Percentiles rank a stretch among this genome's conserved stretches.
These are phyloP conservation scores for Alternaria viburni DNA, from an alignment of 2,329 filamentous ascomycete genomes.

Conservation along the genomic window DNA sequence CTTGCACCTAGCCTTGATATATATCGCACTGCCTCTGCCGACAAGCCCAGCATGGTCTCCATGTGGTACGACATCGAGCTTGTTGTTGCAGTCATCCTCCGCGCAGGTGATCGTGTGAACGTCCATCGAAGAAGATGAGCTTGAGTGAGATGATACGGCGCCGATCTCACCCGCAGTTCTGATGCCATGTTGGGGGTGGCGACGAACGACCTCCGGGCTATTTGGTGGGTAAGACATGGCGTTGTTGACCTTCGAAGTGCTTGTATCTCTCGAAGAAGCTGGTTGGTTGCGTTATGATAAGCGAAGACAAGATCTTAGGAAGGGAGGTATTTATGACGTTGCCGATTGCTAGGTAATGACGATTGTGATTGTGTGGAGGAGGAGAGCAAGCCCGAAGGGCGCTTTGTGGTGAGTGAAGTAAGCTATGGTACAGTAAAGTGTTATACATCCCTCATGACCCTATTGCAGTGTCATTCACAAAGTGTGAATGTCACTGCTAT, in stretches of 20 bases:
- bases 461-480: not conserved
- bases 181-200: slow-evolving; percentile 7
- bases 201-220: not conserved
- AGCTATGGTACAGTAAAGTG: not conserved
- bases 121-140: not conserved
- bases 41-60: not conserved
- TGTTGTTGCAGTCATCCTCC: not conserved
- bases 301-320: not conserved
- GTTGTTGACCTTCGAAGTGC: not conserved
- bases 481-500: not conserved
- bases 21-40: not conserved
- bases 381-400: not conserved
- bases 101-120: not conserved
- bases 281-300: not conserved
- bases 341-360: not conserved
- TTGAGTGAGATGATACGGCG: not conserved
- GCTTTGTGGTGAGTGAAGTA: not conserved
- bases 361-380: not conserved
- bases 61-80: not conserved
- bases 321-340: not conserved
- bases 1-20: slow-evolving; percentile 4
- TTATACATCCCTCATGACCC: not conserved
- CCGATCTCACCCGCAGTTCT: not conserved
- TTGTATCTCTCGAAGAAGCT: not conserved
- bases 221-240: slow-evolving; percentile 5